These are phyloP conservation scores for Mortierella sp. DNA, from an alignment of 371 early-diverging fungal genomes.

Conservation along the genomic window DNA sequence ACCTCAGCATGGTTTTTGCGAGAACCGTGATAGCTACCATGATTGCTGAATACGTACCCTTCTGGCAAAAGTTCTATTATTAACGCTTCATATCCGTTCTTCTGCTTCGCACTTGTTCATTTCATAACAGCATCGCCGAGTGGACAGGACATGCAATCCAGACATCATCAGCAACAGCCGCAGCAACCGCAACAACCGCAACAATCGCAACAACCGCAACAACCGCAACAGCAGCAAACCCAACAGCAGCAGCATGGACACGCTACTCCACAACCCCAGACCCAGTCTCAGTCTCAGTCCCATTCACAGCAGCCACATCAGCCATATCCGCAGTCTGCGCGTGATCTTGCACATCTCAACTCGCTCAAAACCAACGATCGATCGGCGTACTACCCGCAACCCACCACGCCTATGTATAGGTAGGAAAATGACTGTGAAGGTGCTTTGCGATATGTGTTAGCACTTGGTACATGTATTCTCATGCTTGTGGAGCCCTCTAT, in stretches of 20 bases:
- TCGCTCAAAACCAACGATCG: constrained; percentile 20
- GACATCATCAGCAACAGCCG: constrained; percentile 6
- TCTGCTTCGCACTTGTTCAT: background rate
- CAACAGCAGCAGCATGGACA: constrained; percentile 5
- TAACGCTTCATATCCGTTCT: background rate
- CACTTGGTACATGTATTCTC: background rate
- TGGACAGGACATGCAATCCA: constrained; percentile 28
- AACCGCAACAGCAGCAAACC: constrained; percentile 2
- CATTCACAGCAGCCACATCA: constrained; percentile 17
- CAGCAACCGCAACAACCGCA: constrained; percentile 1
- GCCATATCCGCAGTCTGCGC: constrained; percentile 44
- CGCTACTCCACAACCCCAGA: background rate
- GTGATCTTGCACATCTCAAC: constrained; percentile 72
- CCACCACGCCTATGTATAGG: constrained; percentile 15
- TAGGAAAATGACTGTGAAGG: background rate
- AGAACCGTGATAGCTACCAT: too few relatives aligned
- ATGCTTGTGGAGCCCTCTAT: background rate
- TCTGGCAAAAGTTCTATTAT: background rate
- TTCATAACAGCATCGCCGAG: constrained; percentile 17
- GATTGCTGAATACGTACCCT: background rate
- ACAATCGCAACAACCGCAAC: too few relatives aligned
- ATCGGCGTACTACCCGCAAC: constrained; percentile 12
- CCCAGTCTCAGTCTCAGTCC: constrained; percentile 8
- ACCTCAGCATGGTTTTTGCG: background rate
- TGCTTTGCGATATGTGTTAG: background rate